Evolutionary conservation across 805 yeast species (phyloP), one percentile per base, ranked within the genome.

Genomic region (Pichia thaimueangensis): DNA sequence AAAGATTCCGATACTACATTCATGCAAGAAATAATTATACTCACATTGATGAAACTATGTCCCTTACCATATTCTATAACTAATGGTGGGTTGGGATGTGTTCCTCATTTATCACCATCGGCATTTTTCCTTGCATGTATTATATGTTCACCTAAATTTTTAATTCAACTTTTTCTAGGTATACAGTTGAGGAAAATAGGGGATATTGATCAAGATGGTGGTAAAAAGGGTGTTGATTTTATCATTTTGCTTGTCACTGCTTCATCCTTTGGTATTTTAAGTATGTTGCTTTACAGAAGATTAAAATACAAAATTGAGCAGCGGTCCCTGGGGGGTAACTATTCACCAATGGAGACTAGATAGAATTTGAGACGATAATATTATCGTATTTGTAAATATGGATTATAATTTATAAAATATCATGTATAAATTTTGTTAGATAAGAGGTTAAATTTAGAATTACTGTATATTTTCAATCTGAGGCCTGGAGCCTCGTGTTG

Each of bases 61-160:
- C 98, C 98, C 0, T 73, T 91, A 54, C 97, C 97, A 0, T 93
- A 88, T 58, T 87, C 96, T 3, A 66, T 91, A 25, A 82, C 93
- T 0, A 91, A 91, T 55, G 97, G 96, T 4, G 97, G 95, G 0
- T 69, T 93, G 50, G 93, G 95, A 9, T 82, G 94, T 2, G 75
- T 91, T 12, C 96, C 94, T 0, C 83, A 86, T 15, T 70, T 91
- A 11, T 68, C 81, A 0, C 64, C 80, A 2, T 47, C 61, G 32
- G 77, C 79, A 21, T 91, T 83, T 59, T 65, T 80, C 3, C 55
- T 80, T 25, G 95, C 96, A 1, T 81, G 88, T 20, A 49, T 78
- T 0, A 59, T 86, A 27, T 78, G 95, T 2, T 77, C 95, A 0
- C 97, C 97, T 7, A 93, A 89, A 57, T 65, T 82, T 47, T 57